These are phyloP conservation scores for Meredithiella fracta DNA, from an alignment of 2,329 filamentous ascomycete species.

Conservation along the genomic window DNA sequence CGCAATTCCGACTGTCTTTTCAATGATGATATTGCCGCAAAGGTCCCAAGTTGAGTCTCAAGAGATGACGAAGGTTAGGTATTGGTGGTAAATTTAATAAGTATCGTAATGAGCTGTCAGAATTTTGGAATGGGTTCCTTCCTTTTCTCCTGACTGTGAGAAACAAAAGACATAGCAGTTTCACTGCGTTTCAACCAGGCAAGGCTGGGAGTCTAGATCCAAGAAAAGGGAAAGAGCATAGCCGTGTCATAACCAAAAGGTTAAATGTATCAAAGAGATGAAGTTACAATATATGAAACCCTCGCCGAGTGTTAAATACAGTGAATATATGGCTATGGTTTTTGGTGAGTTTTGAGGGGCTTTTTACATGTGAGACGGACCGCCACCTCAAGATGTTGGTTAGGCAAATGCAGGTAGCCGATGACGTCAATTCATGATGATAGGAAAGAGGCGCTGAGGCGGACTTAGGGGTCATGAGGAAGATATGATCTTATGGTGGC, in stretches of 20 bases:
- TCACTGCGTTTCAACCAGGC: not conserved
- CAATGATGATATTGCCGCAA: not conserved
- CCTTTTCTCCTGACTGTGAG: no score
- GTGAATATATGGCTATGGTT: not conserved
- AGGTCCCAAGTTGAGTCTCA: not conserved
- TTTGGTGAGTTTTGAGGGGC: not conserved
- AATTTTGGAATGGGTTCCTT: no score
- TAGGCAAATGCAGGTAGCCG: not conserved
- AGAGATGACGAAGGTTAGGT: no score
- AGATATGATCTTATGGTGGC: no score
- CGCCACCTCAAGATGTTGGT: not conserved
- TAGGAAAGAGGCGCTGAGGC: no score
- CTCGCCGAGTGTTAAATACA: no score
- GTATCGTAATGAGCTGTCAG: no score
- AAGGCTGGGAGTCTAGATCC: not conserved
- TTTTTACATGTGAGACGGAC: not conserved
- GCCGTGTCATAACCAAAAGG: not conserved
- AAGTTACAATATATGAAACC: no score
- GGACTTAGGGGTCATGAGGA: not conserved
- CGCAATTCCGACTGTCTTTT: not conserved
- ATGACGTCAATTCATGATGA: not conserved
- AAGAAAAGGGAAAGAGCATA: conserved; percentile 3
- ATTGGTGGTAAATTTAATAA: no score
- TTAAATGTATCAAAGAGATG: not conserved
- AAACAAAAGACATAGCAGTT: not conserved